These are phyloP conservation scores for Jatropha podagrica DNA, from an alignment of 441 rosid species.

Conservation along the genomic window DNA sequence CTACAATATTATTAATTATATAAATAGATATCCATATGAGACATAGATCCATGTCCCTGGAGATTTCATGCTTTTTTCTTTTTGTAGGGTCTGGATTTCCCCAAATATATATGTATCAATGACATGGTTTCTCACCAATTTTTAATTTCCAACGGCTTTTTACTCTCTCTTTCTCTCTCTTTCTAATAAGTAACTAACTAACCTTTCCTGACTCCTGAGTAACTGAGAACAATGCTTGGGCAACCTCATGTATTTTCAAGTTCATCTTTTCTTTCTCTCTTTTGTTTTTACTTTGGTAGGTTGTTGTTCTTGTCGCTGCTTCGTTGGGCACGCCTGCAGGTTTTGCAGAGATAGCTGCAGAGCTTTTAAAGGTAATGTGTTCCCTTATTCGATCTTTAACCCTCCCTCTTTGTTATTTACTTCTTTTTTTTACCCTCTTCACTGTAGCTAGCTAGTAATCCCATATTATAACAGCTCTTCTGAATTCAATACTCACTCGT, in stretches of 20 bases:
- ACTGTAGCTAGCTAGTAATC: background rate
- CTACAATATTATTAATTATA: background rate
- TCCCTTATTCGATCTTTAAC: background rate
- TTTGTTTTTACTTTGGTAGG: slow-evolving; percentile 37
- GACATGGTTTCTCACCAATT: slow-evolving; percentile 15
- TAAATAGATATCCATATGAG: slow-evolving; percentile 5
- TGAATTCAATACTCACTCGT: background rate
- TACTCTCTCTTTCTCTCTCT: background rate
- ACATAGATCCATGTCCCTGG: slow-evolving; percentile 17
- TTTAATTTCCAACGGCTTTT: slow-evolving; percentile 8
- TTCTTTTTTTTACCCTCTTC: background rate
- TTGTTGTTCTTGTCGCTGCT: slow-evolving; percentile 49
- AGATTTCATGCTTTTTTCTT: slow-evolving; percentile 21
- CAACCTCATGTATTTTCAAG: slow-evolving; percentile 18
- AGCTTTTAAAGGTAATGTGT: slow-evolving; percentile 35
- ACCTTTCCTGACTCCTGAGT: slow-evolving; percentile 22
- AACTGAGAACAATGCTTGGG: slow-evolving; percentile 11
- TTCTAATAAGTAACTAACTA: slow-evolving; percentile 17
- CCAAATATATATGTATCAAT: background rate
- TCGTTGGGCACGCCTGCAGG: slow-evolving; percentile 45
- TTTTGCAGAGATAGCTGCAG: slow-evolving; percentile 34
- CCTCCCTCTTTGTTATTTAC: slow-evolving; percentile 7
- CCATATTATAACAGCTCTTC: background rate
- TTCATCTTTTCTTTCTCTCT: slow-evolving; percentile 8
- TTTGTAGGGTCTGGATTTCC: slow-evolving; percentile 27